A percentile compares a stretch with the other conserved stretches of the same genome.
These are phyloP conservation scores for Botrytis byssoidea DNA, from an alignment of 2,329 filamentous ascomycete genomes.

Conservation along the genomic window DNA sequence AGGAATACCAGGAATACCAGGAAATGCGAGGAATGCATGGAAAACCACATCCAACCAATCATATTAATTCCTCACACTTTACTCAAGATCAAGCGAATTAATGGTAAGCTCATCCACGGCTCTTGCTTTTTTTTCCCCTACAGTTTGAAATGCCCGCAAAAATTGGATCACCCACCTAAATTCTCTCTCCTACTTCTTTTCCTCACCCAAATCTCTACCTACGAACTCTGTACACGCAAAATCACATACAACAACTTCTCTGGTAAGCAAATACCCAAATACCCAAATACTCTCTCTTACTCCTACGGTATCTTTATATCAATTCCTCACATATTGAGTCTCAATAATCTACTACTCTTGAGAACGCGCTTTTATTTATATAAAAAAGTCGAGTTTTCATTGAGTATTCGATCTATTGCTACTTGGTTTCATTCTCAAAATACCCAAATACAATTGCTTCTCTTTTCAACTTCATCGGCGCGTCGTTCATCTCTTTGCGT, in stretches of 20 bases:
- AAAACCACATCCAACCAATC: neutral
- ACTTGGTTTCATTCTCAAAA: neutral
- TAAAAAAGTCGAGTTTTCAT: neutral
- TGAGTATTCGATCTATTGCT: neutral
- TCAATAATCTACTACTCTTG: neutral
- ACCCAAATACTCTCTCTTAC: neutral
- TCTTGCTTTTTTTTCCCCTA: slow-evolving; percentile 14
- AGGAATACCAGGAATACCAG: too few species aligned
- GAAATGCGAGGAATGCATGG: slow-evolving; percentile 5
- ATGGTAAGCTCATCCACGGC: neutral
- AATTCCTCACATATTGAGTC: neutral
- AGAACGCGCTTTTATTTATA: neutral
- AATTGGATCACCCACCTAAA: slow-evolving; percentile 12
- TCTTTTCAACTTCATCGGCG: slow-evolving; percentile 15
- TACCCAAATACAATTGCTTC: slow-evolving; percentile 12
- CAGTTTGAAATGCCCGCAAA: slow-evolving; percentile 16
- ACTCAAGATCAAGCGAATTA: neutral
- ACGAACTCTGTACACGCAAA: slow-evolving; percentile 14
- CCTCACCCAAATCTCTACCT: slow-evolving; percentile 20
- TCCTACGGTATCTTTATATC: neutral
- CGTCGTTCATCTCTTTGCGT: slow-evolving; percentile 4
- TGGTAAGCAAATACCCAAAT: slow-evolving; percentile 7
- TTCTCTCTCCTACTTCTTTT: slow-evolving; percentile 15
- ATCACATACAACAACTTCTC: slow-evolving; percentile 8
- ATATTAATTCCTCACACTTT: neutral